Base-by-base conservation (phyloP, 805 yeast genomes). In the Yamadazyma nakazawae region DNA sequence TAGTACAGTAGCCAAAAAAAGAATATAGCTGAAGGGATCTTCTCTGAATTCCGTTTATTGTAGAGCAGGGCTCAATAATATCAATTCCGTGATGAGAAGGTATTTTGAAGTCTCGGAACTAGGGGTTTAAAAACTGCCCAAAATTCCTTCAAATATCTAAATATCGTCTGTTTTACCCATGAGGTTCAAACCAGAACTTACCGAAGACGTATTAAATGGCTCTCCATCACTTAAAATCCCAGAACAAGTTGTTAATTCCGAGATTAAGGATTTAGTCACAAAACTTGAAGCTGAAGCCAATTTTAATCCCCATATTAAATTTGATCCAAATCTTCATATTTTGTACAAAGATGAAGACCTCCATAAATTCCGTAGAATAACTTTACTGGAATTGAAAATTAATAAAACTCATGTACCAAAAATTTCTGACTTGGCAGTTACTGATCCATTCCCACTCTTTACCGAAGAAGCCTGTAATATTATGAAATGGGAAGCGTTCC, bases 381-480 rank as follows among this genome's bases (percentile, higher is more conserved):
- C 75, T 2, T 57, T 71, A 51, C 55, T 54, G 32, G 75, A 69
- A 18, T 57, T 71, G 43, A 64, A 67, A 2, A 69, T 71, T 46
- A 50, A 57, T 16, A 64, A 66, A 54, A 66, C 71, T 1, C 72
- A 66, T 46, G 61, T 60, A 11, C 59, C 60, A 13, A 61, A 67
- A 14, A 59, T 66, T 30, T 57, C 64, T 26, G 63, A 70, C 21
- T 60, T 69, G 46, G 76, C 61, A 4, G 64, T 58, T 1, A 52
- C 61, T 5, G 60, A 62, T 40, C 63, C 67, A 2, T 63, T 63
- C 40, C 64, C 66, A 1, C 50, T 63, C 31, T 62, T 63, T 50
- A 60, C 65, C 12, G 59, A 60, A 36, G 66, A 61, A 40, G 67
- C 67, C 2, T 50, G 57, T 35, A 57, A 60, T 38, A 55, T 62